Evolutionary conservation across 176 grass and related monocot genomes (phyloP), one percentile per base, ranked within the genome.

Genomic region (Poa pratensis): DNA sequence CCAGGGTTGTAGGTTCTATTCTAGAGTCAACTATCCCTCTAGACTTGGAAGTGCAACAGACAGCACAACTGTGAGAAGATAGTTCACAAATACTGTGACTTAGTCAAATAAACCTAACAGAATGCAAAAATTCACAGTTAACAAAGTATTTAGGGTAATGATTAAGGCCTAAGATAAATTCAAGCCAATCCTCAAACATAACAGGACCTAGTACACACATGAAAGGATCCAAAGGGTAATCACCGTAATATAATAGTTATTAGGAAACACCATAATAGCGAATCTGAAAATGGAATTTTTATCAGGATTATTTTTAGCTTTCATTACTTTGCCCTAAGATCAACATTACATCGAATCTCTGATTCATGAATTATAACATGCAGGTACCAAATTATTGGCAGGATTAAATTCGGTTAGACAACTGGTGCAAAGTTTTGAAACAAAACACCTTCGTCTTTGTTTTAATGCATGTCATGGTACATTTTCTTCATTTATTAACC

Each of bases 301-400:
- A 85, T 1, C 64, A 27, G 26, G 42, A 12, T 63, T 61, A 16
- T 39, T 71, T 86, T 59, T 62, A 62, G 40, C 40, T 71, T 42
- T 28, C 46, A 3, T 48, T 75, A 60, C 28, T 76, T 76, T 75
- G 15, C 49, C 26, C 15, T 78, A 37, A 70, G 9, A 80, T 52
- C 1, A 86, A 28, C 26, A 0, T 39, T 28, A 67, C 19, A 6
- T 82, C 48, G 75, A 64, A 75, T 76, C 50, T 23, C 12, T 23
- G 4, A 27, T 45, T 16, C n/a, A 59, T 69, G 30, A 70, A 5
- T 46, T 22, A 65, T 42, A 43, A 19, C 39, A 71, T 71, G 69
- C 45, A 75, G 39, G 59, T 16, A 8, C 12, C 5, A 32, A 78
- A 71, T 16, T 79, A 46, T 28, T 39, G 17, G 52, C 20, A 6